A percentile compares a stretch with the other conserved stretches of the same genome.
phyloP scores from a whole-genome alignment of 2,329 filamentous ascomycete genomes.

The Talaromyces sp. region DNA sequence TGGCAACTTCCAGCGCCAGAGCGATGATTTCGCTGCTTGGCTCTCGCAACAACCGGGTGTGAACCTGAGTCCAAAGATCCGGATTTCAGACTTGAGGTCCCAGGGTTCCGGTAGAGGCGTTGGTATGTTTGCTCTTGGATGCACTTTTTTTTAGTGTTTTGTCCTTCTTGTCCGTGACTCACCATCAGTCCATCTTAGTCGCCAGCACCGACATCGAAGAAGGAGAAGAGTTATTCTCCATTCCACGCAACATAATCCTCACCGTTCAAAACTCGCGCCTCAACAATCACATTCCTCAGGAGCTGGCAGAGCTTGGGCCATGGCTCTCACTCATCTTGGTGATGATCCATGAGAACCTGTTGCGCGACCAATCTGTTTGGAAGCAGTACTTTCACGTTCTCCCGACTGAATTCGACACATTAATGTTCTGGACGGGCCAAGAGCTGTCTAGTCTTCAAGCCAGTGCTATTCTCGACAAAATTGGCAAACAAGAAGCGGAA shows the following conservation, averaged over 20 bases:
- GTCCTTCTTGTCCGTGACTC: slow-evolving; percentile 18
- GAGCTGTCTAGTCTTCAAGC: slow-evolving; percentile 72
- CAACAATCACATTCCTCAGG: slow-evolving; percentile 50
- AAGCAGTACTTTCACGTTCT: slow-evolving; percentile 72
- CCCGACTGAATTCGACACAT: slow-evolving; percentile 67
- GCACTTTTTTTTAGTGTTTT: slow-evolving; percentile 13
- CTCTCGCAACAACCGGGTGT: slow-evolving; percentile 48
- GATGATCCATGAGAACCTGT: slow-evolving; percentile 70
- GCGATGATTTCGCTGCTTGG: slow-evolving; percentile 54
- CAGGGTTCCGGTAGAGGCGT: slow-evolving; percentile 57
- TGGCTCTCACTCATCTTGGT: slow-evolving; percentile 65
- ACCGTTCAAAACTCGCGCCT: slow-evolving; percentile 68
- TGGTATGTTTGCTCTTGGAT: slow-evolving; percentile 44
- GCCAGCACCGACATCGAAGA: slow-evolving; percentile 64
- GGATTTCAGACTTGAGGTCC: slow-evolving; percentile 53
- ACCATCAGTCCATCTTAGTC: slow-evolving; percentile 46
- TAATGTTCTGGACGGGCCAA: slow-evolving; percentile 78
- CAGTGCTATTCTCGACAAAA: slow-evolving; percentile 69
- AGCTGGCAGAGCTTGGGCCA: slow-evolving; percentile 47
- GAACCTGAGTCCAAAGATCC: slow-evolving; percentile 53
- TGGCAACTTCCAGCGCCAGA: slow-evolving; percentile 41
- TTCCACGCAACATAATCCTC: slow-evolving; percentile 68
- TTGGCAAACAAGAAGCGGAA: slow-evolving; percentile 69
- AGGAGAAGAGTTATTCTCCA: slow-evolving; percentile 74
- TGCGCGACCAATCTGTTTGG: slow-evolving; percentile 62